Base-by-base conservation (phyloP, 441 rosid genomes). In the Mallotus repandus region DNA sequence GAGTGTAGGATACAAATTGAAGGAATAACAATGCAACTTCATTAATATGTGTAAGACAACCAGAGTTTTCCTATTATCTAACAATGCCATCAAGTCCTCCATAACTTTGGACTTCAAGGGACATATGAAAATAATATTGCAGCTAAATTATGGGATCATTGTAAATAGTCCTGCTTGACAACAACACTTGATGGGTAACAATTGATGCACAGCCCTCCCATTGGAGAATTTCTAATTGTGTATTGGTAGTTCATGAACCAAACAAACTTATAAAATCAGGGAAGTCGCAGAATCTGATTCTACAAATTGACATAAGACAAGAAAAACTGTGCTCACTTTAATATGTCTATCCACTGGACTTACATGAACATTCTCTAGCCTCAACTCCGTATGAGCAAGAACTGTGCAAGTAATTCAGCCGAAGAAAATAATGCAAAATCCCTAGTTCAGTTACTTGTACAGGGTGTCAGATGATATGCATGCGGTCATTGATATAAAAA, bases 341-440 rank as follows among this genome's bases (percentile, higher is more conserved):
- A 96, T 86, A 82, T 96, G 98, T 81, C 97, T 84, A 77, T 96
- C 99, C 74, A 91, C 92, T 3, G 97, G 99, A 86, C 98, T 90
- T 72, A 96, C 84, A 63, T 96, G 99, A 68, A 95, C 94, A 84
- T 92, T 95, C 84, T 95, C 98, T 83, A 95, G 79, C 83, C 98
- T 89, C 84, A 96, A 74, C 86, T 91, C 99, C 5, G 98, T 93
- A 86, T 96, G 98, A 63, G 98, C 98, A 79, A 96, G 95, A 94
- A 80, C 97, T 90, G 73, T 96, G 99, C 87, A 96, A 88, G 90
- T 93, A 96, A 77, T 96, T 96, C 73, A 96, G 98, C 96, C 92
- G 80, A 78, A 76, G 58, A 63, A 74, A 66, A 68, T 29, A 68
- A 41, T 29, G 43, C 19, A 75, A 56, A 21, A 56, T 48, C 60